phyloP scores from a whole-genome alignment of 2,329 filamentous ascomycete genomes.

The Alternaria brassicicola region DNA sequence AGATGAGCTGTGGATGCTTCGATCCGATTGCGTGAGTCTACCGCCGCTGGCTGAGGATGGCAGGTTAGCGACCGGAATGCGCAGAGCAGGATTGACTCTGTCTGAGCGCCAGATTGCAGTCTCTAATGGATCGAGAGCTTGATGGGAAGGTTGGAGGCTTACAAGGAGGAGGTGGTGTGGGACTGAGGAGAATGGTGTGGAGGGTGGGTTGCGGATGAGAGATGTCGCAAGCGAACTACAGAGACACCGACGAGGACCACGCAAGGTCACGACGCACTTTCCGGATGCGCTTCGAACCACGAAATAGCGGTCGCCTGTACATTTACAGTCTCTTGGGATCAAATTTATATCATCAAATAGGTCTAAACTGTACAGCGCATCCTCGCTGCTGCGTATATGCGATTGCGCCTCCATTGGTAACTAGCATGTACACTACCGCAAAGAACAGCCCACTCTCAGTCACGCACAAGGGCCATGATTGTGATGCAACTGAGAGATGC shows the following conservation, averaged over 20 bases:
- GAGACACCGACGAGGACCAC: conserved; percentile 37
- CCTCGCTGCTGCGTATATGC: conserved; percentile 20
- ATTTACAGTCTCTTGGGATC: conserved; percentile 17
- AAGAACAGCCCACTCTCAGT: conserved; percentile 15
- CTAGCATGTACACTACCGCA: conserved; percentile 15
- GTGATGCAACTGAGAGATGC: conserved; percentile 23
- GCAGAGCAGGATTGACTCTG: conserved; percentile 23
- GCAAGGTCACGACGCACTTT: conserved; percentile 32
- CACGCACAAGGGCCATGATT: conserved; percentile 24
- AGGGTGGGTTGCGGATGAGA: conserved; percentile 33
- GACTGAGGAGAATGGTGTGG: conserved; percentile 30
- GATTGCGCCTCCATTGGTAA: conserved; percentile 21
- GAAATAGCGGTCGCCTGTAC: conserved; percentile 28
- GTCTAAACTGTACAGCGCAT: conserved; percentile 20
- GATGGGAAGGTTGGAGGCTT: conserved; percentile 30
- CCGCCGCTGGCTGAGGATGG: conserved; percentile 44
- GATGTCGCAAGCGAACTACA: conserved; percentile 33
- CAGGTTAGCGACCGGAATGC: conserved; percentile 40
- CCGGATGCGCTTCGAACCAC: conserved; percentile 19
- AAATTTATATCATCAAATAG: conserved; percentile 5
- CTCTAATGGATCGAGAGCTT: conserved; percentile 18
- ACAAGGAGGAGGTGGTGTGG: conserved; percentile 33
- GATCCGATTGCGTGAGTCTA: conserved; percentile 42
- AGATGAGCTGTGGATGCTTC: conserved; percentile 37
- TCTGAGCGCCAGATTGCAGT: conserved; percentile 19